phyloP scores from a whole-genome alignment of 2,329 filamentous ascomycete genomes.

The Nothophoma quercina region DNA sequence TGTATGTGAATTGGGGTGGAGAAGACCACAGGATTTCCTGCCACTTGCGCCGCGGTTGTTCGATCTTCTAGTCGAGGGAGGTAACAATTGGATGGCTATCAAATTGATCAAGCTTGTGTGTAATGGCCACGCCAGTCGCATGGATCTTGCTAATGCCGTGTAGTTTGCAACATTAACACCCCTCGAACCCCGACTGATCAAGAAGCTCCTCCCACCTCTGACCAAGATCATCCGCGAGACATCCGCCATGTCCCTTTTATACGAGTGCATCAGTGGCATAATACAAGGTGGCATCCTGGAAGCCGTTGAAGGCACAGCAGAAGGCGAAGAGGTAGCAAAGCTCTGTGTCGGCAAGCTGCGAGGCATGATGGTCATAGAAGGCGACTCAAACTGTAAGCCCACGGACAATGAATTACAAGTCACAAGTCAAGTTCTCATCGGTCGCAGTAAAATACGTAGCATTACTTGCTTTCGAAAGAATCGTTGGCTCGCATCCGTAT shows the following conservation, averaged over 20 bases:
- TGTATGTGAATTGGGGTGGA: conserved; percentile 93
- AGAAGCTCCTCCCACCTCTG: conserved; percentile 88
- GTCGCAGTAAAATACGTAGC: conserved; percentile 92
- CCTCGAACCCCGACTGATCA: conserved; percentile 86
- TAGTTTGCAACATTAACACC: conserved; percentile 95
- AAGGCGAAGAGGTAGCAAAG: conserved; percentile 89
- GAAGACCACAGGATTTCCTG: conserved; percentile 90
- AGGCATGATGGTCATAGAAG: conserved; percentile 92
- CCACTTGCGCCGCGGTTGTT: conserved; percentile 91
- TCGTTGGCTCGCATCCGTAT: conserved; percentile 85
- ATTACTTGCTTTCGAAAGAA: conserved; percentile 92
- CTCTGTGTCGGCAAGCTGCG: conserved; percentile 92
- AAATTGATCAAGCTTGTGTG: conserved; percentile 95
- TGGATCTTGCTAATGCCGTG: conserved; percentile 16
- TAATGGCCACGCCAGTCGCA: conserved; percentile 11
- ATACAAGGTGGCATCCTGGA: conserved; percentile 95
- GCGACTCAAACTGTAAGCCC: conserved; percentile 85
- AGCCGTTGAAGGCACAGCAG: conserved; percentile 77
- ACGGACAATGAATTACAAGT: conserved; percentile 18
- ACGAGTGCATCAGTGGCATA: conserved; percentile 98
- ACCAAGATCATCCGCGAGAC: conserved; percentile 95
- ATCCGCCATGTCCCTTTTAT: conserved; percentile 95
- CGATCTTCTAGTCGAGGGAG: conserved; percentile 86
- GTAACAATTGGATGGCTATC: conserved; percentile 99
- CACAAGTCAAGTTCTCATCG: conserved; percentile 1